Conservation (phyloP, 2,329 filamentous ascomycete species). For the Fusarium duplospermum region DNA sequence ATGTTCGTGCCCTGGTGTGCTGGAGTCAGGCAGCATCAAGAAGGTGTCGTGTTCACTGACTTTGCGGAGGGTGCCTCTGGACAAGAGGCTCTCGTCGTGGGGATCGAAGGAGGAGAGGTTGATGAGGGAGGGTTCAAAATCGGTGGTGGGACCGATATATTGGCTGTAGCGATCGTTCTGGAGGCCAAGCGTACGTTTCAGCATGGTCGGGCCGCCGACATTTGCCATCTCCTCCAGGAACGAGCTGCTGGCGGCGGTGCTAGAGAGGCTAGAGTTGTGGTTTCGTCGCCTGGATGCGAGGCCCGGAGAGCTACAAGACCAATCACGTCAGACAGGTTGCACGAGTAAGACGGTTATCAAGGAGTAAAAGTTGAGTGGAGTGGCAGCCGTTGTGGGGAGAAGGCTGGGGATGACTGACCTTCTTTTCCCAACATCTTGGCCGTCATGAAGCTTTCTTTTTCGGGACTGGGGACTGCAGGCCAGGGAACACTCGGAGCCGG, state of each 20-base stretch:
- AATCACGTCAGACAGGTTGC: constrained; percentile 59
- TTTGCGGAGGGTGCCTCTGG: constrained; percentile 76
- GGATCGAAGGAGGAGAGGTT: constrained; percentile 84
- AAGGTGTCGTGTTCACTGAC: constrained; percentile 84
- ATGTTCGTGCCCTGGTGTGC: constrained; percentile 78
- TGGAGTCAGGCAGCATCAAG: constrained; percentile 80
- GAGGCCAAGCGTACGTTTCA: constrained; percentile 78
- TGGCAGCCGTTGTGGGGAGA: constrained; percentile 24
- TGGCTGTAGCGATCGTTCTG: constrained; percentile 84
- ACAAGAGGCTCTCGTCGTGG: constrained; percentile 81
- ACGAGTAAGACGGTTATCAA: constrained; percentile 39
- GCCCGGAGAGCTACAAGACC: constrained; percentile 66
- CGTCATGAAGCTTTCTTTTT: constrained; percentile 81
- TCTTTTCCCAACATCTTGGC: constrained; percentile 74
- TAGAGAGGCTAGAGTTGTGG: constrained; percentile 69
- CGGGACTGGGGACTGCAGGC: constrained; percentile 80
- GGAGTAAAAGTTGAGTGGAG: constrained; percentile 32
- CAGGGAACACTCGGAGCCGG: constrained; percentile 83
- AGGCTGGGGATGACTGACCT: constrained; percentile 64
- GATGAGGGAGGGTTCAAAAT: constrained; percentile 86
- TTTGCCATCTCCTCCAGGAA: constrained; percentile 78
- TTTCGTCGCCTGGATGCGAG: constrained; percentile 63
- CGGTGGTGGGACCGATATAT: constrained; percentile 85
- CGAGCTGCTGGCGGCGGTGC: constrained; percentile 70
- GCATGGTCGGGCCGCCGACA: constrained; percentile 72